These are phyloP conservation scores for Calonectria hongkongensis DNA, from an alignment of 2,329 filamentous ascomycete genomes.

Conservation along the genomic window DNA sequence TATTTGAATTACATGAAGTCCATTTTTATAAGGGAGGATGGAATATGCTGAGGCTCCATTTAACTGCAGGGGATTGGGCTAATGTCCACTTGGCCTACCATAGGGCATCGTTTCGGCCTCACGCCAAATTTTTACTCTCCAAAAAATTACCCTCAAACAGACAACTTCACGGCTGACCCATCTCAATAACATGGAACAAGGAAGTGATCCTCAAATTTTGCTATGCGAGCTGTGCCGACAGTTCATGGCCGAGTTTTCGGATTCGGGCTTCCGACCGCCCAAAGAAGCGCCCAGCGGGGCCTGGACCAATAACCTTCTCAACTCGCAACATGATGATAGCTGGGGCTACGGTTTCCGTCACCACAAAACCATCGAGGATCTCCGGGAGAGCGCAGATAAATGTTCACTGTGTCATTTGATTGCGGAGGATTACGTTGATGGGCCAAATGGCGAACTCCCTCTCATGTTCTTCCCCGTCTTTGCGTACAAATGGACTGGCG, in stretches of 20 bases:
- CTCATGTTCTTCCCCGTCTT: constrained; percentile 2
- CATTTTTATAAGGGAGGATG: too few relatives aligned
- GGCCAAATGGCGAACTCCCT: constrained; percentile 7
- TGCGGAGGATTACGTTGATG: neutral
- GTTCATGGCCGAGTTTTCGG: neutral
- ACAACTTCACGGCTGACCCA: neutral
- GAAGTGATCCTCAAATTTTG: neutral
- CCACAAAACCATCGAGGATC: constrained; percentile 16
- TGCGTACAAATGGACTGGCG: neutral
- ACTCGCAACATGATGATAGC: neutral
- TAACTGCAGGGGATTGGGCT: neutral
- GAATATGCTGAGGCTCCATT: neutral
- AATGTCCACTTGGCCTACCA: neutral
- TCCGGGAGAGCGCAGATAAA: neutral
- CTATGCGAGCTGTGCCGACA: constrained; percentile 5
- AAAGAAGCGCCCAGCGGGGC: neutral
- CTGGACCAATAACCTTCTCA: constrained; percentile 11
- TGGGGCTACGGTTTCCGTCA: constrained; percentile 13
- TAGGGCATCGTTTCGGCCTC: neutral
- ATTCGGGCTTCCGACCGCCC: constrained; percentile 10
- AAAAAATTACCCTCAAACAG: neutral
- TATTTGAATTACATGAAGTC: too few relatives aligned
- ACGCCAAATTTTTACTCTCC: constrained; percentile 1
- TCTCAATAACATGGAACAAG: neutral
- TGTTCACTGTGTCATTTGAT: neutral